Conservation (phyloP, 805 yeast genomes). For the Starmerella sp. region DNA sequence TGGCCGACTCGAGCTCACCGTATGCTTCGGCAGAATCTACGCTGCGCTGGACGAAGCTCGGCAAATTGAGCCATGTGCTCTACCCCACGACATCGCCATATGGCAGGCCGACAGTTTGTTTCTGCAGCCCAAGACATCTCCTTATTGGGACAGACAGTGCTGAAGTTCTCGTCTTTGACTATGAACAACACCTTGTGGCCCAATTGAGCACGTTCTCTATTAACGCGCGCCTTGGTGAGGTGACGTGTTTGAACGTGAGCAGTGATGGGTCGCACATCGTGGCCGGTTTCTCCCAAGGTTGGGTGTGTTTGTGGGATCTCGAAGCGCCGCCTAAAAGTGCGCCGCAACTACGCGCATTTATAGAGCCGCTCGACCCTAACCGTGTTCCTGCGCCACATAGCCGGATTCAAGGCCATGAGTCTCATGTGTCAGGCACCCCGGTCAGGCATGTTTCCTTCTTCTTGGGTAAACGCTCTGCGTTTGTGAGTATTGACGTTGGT, state of each 20-base stretch:
- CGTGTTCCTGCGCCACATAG: conserved; percentile 27
- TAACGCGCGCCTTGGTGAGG: conserved; percentile 34
- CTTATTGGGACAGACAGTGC: conserved; percentile 68
- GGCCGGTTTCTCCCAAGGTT: conserved; percentile 58
- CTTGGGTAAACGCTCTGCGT: conserved; percentile 43
- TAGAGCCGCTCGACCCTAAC: conserved; percentile 23
- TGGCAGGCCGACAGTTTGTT: conserved; percentile 43
- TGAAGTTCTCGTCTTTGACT: conserved; percentile 52
- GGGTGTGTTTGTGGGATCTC: conserved; percentile 58
- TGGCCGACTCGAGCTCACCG: background rate
- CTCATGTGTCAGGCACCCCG: conserved; percentile 33
- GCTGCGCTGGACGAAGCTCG: conserved; percentile 34
- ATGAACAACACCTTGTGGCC: conserved; percentile 45
- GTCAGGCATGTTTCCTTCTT: conserved; percentile 40
- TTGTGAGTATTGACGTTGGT: conserved; percentile 43
- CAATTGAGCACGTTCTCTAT: conserved; percentile 31
- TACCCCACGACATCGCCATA: conserved; percentile 30
- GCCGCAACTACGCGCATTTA: conserved; percentile 2
- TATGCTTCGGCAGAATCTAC: background rate
- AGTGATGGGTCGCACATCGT: conserved; percentile 60
- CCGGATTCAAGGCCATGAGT: conserved; percentile 21
- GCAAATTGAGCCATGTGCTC: conserved; percentile 31
- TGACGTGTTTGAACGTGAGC: conserved; percentile 49
- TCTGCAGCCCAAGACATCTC: conserved; percentile 16
- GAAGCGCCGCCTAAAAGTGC: conserved; percentile 13